phyloP scores from a whole-genome alignment of 371 early-diverging fungal genomes.

The Mortierella sp. region DNA sequence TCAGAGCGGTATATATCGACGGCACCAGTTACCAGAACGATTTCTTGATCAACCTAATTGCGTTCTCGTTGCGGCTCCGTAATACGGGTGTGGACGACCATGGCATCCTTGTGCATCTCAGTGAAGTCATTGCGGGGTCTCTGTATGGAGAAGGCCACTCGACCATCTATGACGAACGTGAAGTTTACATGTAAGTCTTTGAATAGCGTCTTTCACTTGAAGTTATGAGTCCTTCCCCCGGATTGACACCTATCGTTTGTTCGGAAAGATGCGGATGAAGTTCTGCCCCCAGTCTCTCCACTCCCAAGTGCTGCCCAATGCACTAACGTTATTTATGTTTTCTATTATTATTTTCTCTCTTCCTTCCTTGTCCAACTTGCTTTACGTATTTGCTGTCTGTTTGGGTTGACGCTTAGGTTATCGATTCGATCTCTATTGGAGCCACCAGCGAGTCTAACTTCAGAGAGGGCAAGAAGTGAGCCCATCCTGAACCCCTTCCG shows the following conservation, averaged over 20 bases:
- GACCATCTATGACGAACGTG: conserved; percentile 89
- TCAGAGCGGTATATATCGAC: conserved; percentile 91
- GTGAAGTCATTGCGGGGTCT: conserved; percentile 88
- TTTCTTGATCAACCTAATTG: conserved; percentile 87
- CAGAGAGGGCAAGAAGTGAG: conserved; percentile 28
- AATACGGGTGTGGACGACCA: conserved; percentile 89
- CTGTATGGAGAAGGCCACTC: conserved; percentile 93
- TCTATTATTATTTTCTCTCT: background rate
- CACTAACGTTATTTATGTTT: background rate
- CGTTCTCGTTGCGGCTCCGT: conserved; percentile 85
- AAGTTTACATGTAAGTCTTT: conserved; percentile 77
- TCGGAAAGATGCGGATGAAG: background rate
- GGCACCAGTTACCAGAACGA: conserved; percentile 82
- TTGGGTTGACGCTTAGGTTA: conserved; percentile 21
- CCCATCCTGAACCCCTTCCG: conserved; percentile 61
- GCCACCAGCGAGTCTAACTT: conserved; percentile 46
- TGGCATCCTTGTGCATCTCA: conserved; percentile 86
- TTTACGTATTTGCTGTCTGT: background rate
- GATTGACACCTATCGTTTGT: background rate
- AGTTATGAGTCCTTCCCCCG: background rate
- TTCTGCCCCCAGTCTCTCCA: background rate
- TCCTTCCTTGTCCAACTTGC: background rate
- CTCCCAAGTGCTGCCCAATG: background rate
- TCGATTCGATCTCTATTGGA: conserved; percentile 57
- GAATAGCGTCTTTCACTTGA: background rate